Percentiles rank a stretch among this genome's conserved stretches.
These are phyloP conservation scores for Tillandsia leiboldiana DNA, from an alignment of 176 grass and related monocot genomes.

Conservation along the genomic window DNA sequence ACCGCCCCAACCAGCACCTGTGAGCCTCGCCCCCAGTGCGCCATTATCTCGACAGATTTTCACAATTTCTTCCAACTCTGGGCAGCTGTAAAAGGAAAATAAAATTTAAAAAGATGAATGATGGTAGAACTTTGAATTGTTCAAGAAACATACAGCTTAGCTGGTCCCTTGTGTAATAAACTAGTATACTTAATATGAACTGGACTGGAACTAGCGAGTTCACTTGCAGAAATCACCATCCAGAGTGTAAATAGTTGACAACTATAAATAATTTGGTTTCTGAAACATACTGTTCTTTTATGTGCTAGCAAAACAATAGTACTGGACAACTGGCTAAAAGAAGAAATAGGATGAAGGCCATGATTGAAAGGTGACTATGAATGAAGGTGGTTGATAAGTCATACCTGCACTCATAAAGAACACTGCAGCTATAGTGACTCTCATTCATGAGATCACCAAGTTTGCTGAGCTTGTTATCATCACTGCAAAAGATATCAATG, in stretches of 20 bases:
- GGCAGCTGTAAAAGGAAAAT: slow-evolving; percentile 8
- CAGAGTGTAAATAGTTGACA: no score
- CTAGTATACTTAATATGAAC: no score
- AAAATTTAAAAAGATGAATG: background rate
- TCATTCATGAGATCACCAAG: slow-evolving; percentile 90
- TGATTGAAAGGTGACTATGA: background rate
- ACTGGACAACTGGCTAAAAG: no score
- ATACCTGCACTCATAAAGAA: slow-evolving; percentile 92
- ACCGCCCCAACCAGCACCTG: slow-evolving; percentile 28
- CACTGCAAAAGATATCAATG: slow-evolving; percentile 24
- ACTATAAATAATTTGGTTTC: no score
- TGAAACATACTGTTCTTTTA: no score
- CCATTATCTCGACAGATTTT: slow-evolving; percentile 18
- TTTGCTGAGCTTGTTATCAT: slow-evolving; percentile 58
- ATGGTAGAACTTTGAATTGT: background rate
- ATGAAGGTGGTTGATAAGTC: background rate
- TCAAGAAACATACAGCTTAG: background rate
- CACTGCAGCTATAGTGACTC: slow-evolving; percentile 83
- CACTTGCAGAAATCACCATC: no score
- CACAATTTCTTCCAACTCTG: slow-evolving; percentile 27
- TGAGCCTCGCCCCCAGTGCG: slow-evolving; percentile 24
- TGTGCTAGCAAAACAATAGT: no score
- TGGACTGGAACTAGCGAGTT: no score
- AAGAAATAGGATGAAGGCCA: background rate
- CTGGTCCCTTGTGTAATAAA: no score